Base-by-base conservation (phyloP, 352 stramenopile species). In the Globisporangium sylvaticum region DNA sequence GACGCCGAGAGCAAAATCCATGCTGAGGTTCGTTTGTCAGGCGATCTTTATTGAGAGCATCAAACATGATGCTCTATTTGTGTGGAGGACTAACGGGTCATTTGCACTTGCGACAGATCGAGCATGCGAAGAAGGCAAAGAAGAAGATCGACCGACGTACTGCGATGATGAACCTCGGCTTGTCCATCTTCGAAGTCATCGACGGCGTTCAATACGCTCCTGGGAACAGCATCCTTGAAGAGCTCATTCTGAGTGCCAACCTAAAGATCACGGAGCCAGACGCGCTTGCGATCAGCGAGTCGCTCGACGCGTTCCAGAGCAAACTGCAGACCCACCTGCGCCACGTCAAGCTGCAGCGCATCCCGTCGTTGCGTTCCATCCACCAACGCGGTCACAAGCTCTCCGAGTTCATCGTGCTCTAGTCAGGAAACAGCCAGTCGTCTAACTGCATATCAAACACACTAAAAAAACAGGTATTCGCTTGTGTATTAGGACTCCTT, bases 41-140 rank as follows among this genome's bases (percentile, higher is more conserved):
- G 8, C 31, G 31, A 34, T 34, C 8, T 34, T 34, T 34, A 34
- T 34, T 34, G 31, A 34, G 31, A 0, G 4, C 4, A 34, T 4
- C 31, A 34, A 34, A 34, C 31, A 1, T 34, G 31, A 34, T 34
- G 4, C 8, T 34, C 8, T 34, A 34, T 34, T 34, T 34, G 31
- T 34, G 8, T 34, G 31, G 31, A 4, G 31, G 31, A 34, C 31
- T 34, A 34, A 58, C 15, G 7, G 14, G 39, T 37, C 1, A 6
- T 37, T 12, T 52, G 34, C 18, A 22, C 42, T 50, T 18, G 55
- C 14, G 37, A 64, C 53, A 85, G 74, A 74, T 93, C 24, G 87
- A 93, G 18, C 74, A 84, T 15, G 82, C 84, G 48, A 95, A 94
- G 68, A 94, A 92, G 67, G 77, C 81, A 42, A 93, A 90, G 64